These are phyloP conservation scores for Brachypodium distachyon DNA, from an alignment of 202 grass and related monocot species.

Conservation along the genomic window DNA sequence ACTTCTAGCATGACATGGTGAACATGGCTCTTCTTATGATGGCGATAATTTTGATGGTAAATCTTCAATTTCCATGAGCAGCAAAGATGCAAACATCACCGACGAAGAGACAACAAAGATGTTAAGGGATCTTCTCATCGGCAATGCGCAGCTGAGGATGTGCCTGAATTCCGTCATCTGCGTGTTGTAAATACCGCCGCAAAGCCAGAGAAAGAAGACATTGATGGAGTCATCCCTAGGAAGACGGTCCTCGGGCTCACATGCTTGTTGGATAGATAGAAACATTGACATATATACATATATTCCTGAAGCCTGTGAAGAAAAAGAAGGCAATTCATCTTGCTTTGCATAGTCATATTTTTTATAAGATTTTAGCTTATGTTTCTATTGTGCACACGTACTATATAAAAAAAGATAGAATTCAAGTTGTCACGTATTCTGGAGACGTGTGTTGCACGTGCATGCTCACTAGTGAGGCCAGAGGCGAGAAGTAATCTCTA, in stretches of 20 bases:
- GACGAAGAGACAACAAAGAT: slow-evolving; percentile 66
- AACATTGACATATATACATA: no score
- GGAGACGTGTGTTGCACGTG: no score
- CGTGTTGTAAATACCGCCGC: slow-evolving; percentile 33
- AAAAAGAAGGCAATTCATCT: no score
- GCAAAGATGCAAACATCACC: slow-evolving; percentile 24
- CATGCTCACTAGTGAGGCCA: no score
- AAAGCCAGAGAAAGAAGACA: slow-evolving; percentile 61
- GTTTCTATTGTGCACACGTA: no score
- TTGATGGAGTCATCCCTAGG: slow-evolving; percentile 37
- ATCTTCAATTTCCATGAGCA: slow-evolving; percentile 36
- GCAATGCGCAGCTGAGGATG: slow-evolving; percentile 67
- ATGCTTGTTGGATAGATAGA: slow-evolving; percentile 65
- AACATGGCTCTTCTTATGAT: slow-evolving; percentile 29
- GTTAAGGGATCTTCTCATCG: slow-evolving; percentile 71
- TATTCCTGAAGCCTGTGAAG: no score
- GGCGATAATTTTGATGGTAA: slow-evolving; percentile 37
- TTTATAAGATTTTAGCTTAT: no score
- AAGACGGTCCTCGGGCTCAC: slow-evolving; percentile 74
- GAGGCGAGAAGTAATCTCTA: no score
- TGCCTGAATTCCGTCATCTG: slow-evolving; percentile 61
- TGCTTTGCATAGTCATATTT: no score
- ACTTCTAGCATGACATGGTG: slow-evolving; percentile 63
- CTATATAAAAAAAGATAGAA: no score
- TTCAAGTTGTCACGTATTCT: no score